phyloP scores from a whole-genome alignment of 257 asterid species.

The Solanum bulbocastanum region DNA sequence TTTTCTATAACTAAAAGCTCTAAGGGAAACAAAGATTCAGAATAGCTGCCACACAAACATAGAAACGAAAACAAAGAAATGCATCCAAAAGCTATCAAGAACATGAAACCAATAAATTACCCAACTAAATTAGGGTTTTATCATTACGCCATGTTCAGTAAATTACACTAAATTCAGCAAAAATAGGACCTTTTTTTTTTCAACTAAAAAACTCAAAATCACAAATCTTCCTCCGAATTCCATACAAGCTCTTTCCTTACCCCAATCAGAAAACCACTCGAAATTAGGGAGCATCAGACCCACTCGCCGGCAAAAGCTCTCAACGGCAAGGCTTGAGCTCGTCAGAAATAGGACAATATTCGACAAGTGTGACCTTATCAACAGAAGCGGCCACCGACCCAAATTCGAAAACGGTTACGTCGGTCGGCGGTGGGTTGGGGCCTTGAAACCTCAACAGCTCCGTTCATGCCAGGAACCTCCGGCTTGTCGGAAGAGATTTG shows the following conservation, averaged over 20 bases:
- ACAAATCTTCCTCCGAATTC: neutral
- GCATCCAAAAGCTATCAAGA: neutral
- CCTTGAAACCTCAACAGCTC: slow-evolving; percentile 62
- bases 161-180: neutral
- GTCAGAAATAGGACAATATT: slow-evolving; percentile 74
- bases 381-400: slow-evolving; percentile 69
- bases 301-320: slow-evolving; percentile 74
- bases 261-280: slow-evolving; percentile 59
- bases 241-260: neutral
- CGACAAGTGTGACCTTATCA: slow-evolving; percentile 79
- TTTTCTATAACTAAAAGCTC: neutral
- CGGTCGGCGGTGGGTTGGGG: slow-evolving; percentile 22
- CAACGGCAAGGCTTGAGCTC: slow-evolving; percentile 87
- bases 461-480: slow-evolving; percentile 70
- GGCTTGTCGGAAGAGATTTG: slow-evolving; percentile 24
- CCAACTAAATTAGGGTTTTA: neutral
- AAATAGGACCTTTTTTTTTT: neutral
- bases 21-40: neutral
- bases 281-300: slow-evolving; percentile 74
- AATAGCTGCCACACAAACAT: neutral
- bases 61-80: neutral
- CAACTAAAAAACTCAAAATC: neutral
- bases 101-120: neutral
- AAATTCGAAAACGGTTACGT: slow-evolving; percentile 62
- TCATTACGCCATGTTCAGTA: neutral